Evolutionary conservation across 345 rosid genomes (phyloP), one percentile per base, ranked within the genome.

Genomic region (Trapa bicornis): DNA sequence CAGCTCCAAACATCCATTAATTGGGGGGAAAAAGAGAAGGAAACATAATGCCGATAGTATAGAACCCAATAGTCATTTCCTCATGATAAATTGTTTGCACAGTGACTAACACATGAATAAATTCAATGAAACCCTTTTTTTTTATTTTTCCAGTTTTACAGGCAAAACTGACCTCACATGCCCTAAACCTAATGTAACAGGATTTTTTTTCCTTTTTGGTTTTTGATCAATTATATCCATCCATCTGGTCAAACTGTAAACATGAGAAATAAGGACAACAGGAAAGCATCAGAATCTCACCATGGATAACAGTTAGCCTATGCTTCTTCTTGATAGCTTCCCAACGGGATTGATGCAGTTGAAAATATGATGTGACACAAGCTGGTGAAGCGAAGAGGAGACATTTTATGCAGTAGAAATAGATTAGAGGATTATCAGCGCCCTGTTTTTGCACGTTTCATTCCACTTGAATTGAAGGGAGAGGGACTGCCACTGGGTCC

Each of bases 381-480:
- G 52, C 37, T 2, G 13, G 67, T 45, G 48, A 64, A 64, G 67
- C 67, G 8, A 14, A 64, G 15, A 38, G 48, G 50, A 17, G 15
- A n/a, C 67, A 0, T 2, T 11, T 39, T 16, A 9, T 35, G 66
- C 36, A 16, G 52, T 16, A 42, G 43, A 35, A 35, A 11, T 58
- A 35, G 63, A 32, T 33, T 43, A 43, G 47, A 15, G 67, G 61
- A 67, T 22, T 75, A 70, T 77, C 73, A 93, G 74, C 92, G 86
- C 54, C 96, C 96, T 1, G 96, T 91, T 78, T 94, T 94, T 1
- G 96, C 95, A 50, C 99, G 97, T 80, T 94, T 94, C 91, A 92
- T 88, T 65, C 97, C 89, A 64, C 92, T 89, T 41, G 96, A 83
- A 74, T 87, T 94, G 87, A 94, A 94, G 5, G 97, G 99, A 64